These are phyloP conservation scores for Rhazya stricta DNA, from an alignment of 257 asterid genomes.

Conservation along the genomic window DNA sequence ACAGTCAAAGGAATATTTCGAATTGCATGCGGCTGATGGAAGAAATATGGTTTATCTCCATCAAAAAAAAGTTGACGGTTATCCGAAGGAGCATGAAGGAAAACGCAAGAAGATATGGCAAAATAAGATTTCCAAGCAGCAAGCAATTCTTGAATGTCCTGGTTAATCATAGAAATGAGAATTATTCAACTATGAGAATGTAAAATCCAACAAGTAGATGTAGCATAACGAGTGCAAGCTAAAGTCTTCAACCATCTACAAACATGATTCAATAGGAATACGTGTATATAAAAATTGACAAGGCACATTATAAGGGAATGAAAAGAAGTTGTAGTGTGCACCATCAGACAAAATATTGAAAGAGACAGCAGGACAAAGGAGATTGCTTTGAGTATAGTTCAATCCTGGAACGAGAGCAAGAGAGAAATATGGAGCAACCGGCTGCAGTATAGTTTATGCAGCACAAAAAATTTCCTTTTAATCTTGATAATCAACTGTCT, in stretches of 20 bases:
- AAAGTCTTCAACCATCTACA: background rate
- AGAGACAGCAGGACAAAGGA: background rate
- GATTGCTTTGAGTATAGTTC: background rate
- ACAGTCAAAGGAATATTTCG: constrained; percentile 76
- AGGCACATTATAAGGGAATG: background rate
- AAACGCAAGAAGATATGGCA: constrained; percentile 57
- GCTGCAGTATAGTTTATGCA: background rate
- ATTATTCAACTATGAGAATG: constrained; percentile 19
- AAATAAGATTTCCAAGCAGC: constrained; percentile 75
- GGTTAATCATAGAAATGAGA: constrained; percentile 25
- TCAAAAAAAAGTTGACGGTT: constrained; percentile 78
- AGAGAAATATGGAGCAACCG: background rate
- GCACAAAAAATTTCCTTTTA: background rate
- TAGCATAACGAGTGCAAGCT: background rate
- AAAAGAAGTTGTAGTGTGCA: background rate
- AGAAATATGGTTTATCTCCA: constrained; percentile 67
- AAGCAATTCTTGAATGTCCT: constrained; percentile 84
- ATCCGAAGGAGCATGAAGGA: constrained; percentile 69
- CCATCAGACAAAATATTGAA: background rate
- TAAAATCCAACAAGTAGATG: background rate
- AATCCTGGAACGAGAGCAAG: background rate
- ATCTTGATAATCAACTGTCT: constrained; percentile 3
- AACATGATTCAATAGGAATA: background rate
- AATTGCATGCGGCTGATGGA: constrained; percentile 51
- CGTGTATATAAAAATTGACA: background rate